Percentiles rank a stretch among this genome's conserved stretches.
Evolutionary conservation across 1,284 basidiomycete genomes (phyloP).

Genomic region (Grifola frondosa): DNA sequence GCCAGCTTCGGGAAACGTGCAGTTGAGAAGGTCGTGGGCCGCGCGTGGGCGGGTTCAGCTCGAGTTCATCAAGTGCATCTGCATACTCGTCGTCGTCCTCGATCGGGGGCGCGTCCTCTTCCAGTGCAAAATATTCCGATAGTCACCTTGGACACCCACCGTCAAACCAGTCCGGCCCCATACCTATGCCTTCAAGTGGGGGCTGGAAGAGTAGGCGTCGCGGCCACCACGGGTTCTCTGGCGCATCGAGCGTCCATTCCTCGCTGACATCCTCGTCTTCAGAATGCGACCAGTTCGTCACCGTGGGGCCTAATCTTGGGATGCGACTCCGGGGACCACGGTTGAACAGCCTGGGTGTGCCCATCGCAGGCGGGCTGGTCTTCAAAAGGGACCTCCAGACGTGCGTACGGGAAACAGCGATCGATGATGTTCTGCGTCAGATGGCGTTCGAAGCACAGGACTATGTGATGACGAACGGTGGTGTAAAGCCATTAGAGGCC

Average conservation of each 20-base stretch:
- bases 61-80: conserved; percentile 39
- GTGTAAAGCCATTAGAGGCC: conserved; percentile 42
- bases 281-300: conserved; percentile 47
- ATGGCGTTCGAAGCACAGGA: conserved; percentile 22
- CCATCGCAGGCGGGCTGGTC: conserved; percentile 50
- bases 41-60: conserved; percentile 33
- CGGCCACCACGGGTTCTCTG: conserved; percentile 58
- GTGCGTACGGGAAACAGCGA: conserved; percentile 64
- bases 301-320: conserved; percentile 54
- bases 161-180: conserved; percentile 38
- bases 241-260: conserved; percentile 54
- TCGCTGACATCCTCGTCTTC: conserved; percentile 46
- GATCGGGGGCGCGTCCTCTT: conserved; percentile 6
- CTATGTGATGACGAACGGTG: conserved; percentile 9
- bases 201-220: conserved; percentile 43
- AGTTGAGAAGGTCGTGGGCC: conserved; percentile 60
- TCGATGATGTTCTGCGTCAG: conserved; percentile 32
- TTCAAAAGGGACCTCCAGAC: conserved; percentile 60
- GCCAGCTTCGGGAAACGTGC: conserved; percentile 62
- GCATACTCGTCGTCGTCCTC: conserved; percentile 39
- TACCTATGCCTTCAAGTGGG: too few relatives aligned
- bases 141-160: conserved; percentile 34
- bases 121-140: conserved; percentile 12
- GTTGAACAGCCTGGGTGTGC: conserved; percentile 34
- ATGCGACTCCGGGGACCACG: conserved; percentile 53